Evolutionary conservation across 129 eudicot genomes (phyloP).

Genomic region (Helichrysum umbraculigerum): DNA sequence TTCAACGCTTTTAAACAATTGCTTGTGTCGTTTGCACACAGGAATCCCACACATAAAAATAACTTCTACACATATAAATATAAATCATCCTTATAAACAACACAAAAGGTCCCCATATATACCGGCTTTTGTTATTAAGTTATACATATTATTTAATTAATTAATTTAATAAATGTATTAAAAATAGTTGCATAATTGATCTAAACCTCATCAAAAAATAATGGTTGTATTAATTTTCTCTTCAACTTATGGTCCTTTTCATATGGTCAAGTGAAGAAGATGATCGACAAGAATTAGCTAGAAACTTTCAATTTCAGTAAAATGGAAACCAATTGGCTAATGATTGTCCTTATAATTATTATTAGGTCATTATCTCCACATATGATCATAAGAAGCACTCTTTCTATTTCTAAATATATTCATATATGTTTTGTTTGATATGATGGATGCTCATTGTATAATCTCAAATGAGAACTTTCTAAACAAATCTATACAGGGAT

Average conservation of each 20-base stretch:
- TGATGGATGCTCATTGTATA: background rate
- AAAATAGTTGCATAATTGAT: background rate
- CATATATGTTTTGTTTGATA: conserved; percentile 8
- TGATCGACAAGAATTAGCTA: background rate
- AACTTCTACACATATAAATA: background rate
- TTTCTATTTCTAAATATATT: conserved; percentile 9
- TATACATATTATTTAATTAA: no score
- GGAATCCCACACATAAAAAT: background rate
- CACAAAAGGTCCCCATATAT: background rate
- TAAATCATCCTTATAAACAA: background rate
- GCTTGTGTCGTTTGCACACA: background rate
- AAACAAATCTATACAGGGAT: background rate
- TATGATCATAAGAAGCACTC: conserved; percentile 14
- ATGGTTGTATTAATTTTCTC: background rate
- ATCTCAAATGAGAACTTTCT: background rate
- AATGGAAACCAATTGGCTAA: conserved; percentile 11
- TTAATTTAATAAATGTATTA: no score
- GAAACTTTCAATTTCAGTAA: background rate
- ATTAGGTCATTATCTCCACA: conserved; percentile 10
- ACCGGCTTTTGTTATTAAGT: background rate
- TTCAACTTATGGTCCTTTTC: conserved; percentile 16
- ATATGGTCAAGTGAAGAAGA: conserved; percentile 1
- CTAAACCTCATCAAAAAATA: background rate
- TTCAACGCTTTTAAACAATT: background rate
- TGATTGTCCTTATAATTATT: background rate